Evolutionary conservation across 225 moss, liverwort and hornwort species (phyloP).

Genomic region (Physcomitrellopsis africana): DNA sequence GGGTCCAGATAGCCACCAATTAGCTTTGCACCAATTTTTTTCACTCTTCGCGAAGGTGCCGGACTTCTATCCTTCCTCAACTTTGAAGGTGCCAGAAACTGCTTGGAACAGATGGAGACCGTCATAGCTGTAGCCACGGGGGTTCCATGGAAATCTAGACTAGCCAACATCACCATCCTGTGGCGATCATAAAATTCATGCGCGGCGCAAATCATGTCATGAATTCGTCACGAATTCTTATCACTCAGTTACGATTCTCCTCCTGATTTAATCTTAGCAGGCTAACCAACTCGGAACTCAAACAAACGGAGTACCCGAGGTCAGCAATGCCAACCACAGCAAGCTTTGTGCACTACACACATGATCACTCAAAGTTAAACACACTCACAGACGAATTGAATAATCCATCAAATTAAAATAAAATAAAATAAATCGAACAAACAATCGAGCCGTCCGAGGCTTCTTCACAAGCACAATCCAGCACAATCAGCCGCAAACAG

Average conservation of each 20-base stretch:
- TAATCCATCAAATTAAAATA: too few relatives aligned
- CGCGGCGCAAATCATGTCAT: neutral
- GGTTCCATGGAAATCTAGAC: neutral
- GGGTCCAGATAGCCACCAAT: slow-evolving; percentile 11
- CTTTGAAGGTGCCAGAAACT: neutral
- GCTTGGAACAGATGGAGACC: neutral
- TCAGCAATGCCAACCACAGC: too few relatives aligned
- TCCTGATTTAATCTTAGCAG: too few relatives aligned
- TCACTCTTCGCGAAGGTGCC: neutral
- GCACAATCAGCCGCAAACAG: too few relatives aligned
- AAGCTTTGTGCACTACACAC: too few relatives aligned
- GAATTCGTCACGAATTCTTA: neutral
- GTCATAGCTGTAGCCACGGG: neutral
- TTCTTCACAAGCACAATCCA: too few relatives aligned
- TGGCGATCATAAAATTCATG: neutral
- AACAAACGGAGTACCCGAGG: too few relatives aligned
- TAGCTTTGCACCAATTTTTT: neutral
- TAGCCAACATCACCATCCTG: neutral
- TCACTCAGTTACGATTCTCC: neutral
- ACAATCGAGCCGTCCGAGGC: too few relatives aligned
- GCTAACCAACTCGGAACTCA: too few relatives aligned
- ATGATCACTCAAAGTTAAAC: too few relatives aligned
- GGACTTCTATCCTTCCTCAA: neutral
- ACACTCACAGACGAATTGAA: too few relatives aligned
- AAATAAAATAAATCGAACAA: too few relatives aligned